phyloP scores from a whole-genome alignment of 1,284 basidiomycete genomes.

The Neonothopanus nambi region DNA sequence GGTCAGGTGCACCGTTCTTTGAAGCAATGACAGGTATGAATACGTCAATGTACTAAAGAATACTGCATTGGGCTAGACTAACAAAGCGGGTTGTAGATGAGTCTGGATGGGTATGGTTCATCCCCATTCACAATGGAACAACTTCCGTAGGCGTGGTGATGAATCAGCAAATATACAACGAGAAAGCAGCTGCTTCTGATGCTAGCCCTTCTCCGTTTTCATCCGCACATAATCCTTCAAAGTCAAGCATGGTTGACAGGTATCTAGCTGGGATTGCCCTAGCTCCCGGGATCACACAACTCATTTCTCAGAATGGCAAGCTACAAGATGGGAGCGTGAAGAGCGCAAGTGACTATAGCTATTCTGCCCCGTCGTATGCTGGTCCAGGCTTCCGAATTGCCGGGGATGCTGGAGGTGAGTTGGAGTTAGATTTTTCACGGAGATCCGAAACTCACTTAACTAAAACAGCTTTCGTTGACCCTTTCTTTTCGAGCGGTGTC shows the following conservation, averaged over 20 bases:
- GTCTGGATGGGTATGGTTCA: conserved; percentile 66
- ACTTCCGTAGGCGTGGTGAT: conserved; percentile 60
- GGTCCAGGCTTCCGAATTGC: conserved; percentile 62
- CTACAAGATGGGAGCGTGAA: conserved; percentile 34
- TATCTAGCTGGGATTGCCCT: conserved; percentile 44
- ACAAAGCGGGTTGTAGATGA: too few relatives aligned
- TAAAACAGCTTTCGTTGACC: conserved; percentile 71
- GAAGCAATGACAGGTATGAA: conserved; percentile 74
- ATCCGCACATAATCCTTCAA: conserved; percentile 22
- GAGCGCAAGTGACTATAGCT: conserved; percentile 57
- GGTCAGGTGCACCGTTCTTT: conserved; percentile 57
- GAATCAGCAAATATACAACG: conserved; percentile 37
- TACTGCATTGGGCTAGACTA: too few relatives aligned
- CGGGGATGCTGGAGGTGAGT: conserved; percentile 72
- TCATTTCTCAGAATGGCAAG: conserved; percentile 43
- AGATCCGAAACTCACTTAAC: not conserved
- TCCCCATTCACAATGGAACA: conserved; percentile 55
- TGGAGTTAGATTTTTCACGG: not conserved
- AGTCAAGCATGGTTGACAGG: conserved; percentile 30
- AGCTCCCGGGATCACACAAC: conserved; percentile 42
- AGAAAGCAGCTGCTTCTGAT: conserved; percentile 28
- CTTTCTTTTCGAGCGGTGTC: conserved; percentile 72
- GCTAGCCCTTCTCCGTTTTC: conserved; percentile 7
- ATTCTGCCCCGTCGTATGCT: conserved; percentile 59
- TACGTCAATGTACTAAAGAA: too few relatives aligned